Evolutionary conservation across 495 filamentous ascomycete species (phyloP).

Genomic region (Thozetella sp.): DNA sequence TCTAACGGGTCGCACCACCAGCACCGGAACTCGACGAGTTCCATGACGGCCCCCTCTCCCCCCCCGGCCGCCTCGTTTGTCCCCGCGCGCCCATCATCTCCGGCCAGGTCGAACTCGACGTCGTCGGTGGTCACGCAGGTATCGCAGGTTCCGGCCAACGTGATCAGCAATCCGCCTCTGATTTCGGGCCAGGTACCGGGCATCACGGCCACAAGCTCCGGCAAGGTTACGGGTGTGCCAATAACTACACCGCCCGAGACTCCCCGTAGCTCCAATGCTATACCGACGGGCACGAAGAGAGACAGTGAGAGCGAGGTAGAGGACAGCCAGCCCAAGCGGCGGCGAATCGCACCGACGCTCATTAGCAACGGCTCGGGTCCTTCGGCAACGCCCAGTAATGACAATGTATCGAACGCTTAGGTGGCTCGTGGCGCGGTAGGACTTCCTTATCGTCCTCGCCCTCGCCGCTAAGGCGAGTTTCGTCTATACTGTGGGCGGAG

Average conservation of each 20-base stretch:
- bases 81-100: slow-evolving; percentile 66
- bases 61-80: slow-evolving; percentile 48
- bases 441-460: not conserved
- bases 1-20: slow-evolving; percentile 39
- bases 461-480: not conserved
- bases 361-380: slow-evolving; percentile 31
- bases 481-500: not conserved
- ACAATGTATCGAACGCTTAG: slow-evolving; percentile 19
- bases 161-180: slow-evolving; percentile 76
- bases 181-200: slow-evolving; percentile 73
- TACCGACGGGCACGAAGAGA: slow-evolving; percentile 56
- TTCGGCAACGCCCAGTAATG: slow-evolving; percentile 1
- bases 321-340: slow-evolving; percentile 63
- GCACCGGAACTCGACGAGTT: slow-evolving; percentile 48
- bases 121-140: slow-evolving; percentile 76
- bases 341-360: slow-evolving; percentile 77
- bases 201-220: slow-evolving; percentile 69
- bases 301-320: slow-evolving; percentile 57
- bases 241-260: slow-evolving; percentile 84
- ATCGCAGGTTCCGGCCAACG: slow-evolving; percentile 26
- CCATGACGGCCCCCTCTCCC: slow-evolving; percentile 59
- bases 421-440: not conserved
- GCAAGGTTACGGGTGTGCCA: slow-evolving; percentile 52
- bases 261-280: slow-evolving; percentile 55
- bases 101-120: slow-evolving; percentile 80